phyloP scores from a whole-genome alignment of 176 grass and related monocot species.

The Carex littledalei region DNA sequence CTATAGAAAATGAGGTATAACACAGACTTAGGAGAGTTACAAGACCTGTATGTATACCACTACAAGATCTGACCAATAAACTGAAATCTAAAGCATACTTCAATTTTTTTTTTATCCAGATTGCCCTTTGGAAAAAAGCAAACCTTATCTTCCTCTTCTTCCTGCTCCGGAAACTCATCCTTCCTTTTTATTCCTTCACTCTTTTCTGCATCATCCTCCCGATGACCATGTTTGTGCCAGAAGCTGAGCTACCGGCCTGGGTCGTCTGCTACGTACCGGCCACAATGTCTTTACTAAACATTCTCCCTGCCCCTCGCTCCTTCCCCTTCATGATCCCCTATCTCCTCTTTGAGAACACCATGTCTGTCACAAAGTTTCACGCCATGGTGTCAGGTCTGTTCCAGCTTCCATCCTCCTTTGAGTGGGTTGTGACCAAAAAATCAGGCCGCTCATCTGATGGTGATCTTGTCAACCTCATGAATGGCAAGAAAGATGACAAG shows the following conservation, averaged over 20 bases:
- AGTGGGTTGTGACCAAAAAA: constrained; percentile 56
- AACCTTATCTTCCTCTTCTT: constrained; percentile 51
- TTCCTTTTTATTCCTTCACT: constrained; percentile 52
- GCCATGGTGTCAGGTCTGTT: constrained; percentile 50
- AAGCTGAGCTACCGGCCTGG: constrained; percentile 42
- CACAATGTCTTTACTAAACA: constrained; percentile 46
- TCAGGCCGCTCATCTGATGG: constrained; percentile 38
- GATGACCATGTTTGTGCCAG: constrained; percentile 51
- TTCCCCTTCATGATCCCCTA: constrained; percentile 49
- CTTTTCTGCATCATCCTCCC: constrained; percentile 49
- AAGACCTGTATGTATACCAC: too few species aligned
- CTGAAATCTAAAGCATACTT: not conserved
- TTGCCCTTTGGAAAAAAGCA: constrained; percentile 47
- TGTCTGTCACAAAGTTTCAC: constrained; percentile 57
- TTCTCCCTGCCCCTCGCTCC: constrained; percentile 39
- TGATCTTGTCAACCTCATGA: constrained; percentile 12
- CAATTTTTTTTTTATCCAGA: constrained; percentile 20
- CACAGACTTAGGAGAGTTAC: not conserved
- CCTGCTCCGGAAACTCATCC: constrained; percentile 46
- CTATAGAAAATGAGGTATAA: too few species aligned
- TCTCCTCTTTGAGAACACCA: constrained; percentile 51
- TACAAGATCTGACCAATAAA: not conserved
- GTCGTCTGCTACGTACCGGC: constrained; percentile 46
- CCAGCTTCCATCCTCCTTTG: constrained; percentile 40
- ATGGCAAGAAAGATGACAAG: constrained; percentile 7